Evolutionary conservation across 2,329 filamentous ascomycete species (phyloP).

Genomic region (Diaporthe vexans): DNA sequence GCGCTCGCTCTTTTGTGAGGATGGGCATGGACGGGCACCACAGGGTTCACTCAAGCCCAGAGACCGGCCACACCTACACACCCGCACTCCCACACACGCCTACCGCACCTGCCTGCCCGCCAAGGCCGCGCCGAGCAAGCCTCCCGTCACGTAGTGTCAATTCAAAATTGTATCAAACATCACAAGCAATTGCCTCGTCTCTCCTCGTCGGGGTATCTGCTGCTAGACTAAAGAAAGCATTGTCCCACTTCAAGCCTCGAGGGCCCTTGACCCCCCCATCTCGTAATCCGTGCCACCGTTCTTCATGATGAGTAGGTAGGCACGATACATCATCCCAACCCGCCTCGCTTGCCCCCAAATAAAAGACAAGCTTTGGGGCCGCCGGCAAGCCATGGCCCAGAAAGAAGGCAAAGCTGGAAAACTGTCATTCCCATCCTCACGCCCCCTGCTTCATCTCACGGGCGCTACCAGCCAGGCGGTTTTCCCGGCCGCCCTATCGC

Average conservation of each 20-base stretch:
- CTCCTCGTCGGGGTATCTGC: conserved; percentile 42
- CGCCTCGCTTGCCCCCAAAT: not conserved
- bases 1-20: too few relatives aligned
- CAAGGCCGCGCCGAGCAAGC: not conserved
- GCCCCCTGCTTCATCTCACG: conserved; percentile 9
- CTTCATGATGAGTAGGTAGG: not conserved
- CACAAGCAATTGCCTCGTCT: conserved; percentile 36
- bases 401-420: conserved; percentile 3
- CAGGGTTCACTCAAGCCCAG: too few relatives aligned
- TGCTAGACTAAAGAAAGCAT: conserved; percentile 39
- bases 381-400: not conserved
- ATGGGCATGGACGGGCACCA: too few relatives aligned
- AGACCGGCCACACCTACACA: too few relatives aligned
- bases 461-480: not conserved
- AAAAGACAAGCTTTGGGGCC: too few relatives aligned
- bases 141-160: not conserved
- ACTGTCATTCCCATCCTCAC: not conserved
- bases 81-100: not conserved
- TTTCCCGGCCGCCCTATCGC: conserved; percentile 53
- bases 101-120: too few relatives aligned
- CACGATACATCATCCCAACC: not conserved
- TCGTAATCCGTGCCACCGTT: conserved; percentile 8
- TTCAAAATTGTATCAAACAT: conserved; percentile 27
- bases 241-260: conserved; percentile 14
- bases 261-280: conserved; percentile 18